Evolutionary conservation across 106 monocot species (phyloP).

Genomic region (Dioscorea zingiberensis): DNA sequence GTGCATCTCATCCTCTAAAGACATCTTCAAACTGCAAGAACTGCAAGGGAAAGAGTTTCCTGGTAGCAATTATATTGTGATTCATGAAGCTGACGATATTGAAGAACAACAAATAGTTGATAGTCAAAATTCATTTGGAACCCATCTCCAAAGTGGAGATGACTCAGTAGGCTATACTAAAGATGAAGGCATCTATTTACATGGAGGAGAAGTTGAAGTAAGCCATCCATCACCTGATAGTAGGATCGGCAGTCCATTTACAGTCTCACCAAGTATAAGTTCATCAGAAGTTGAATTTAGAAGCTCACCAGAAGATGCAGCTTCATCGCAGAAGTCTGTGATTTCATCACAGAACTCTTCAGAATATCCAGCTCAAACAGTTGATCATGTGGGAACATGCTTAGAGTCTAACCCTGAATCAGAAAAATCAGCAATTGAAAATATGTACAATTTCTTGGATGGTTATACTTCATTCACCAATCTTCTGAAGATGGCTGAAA

Average conservation of each 20-base stretch:
- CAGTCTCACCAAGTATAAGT: background rate
- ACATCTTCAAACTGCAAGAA: background rate
- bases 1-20: background rate
- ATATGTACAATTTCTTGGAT: constrained; percentile 2
- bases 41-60: background rate
- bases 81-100: background rate
- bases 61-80: constrained; percentile 4
- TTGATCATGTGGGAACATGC: constrained; percentile 9
- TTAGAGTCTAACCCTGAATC: constrained; percentile 4
- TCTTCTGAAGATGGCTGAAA: constrained; percentile 20
- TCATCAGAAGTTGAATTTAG: constrained; percentile 14
- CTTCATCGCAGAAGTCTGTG: constrained; percentile 38
- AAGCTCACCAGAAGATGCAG: constrained; percentile 17
- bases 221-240: background rate
- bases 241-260: background rate
- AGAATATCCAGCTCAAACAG: constrained; percentile 19
- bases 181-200: background rate
- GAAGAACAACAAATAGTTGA: constrained; percentile 13
- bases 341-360: constrained; percentile 37
- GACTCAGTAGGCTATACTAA: background rate
- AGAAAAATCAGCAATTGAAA: constrained; percentile 3
- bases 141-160: background rate
- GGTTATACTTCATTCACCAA: constrained; percentile 18
- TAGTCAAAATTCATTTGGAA: constrained; percentile 8
- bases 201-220: background rate